Evolutionary conservation across 352 stramenopile genomes (phyloP).

Genomic region (Phytophthora boehmeriae): DNA sequence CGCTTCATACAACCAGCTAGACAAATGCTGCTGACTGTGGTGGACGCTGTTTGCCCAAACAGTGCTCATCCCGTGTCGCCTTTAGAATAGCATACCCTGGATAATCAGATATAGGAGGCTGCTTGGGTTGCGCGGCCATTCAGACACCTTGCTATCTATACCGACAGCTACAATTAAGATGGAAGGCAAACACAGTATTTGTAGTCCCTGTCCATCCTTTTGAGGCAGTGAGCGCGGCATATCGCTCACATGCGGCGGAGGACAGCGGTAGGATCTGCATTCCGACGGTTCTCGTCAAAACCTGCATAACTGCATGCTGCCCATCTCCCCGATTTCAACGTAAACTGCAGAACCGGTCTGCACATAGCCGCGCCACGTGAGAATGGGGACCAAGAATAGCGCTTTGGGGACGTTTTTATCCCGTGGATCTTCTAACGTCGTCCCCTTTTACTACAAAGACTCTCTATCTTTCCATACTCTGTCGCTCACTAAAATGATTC

Average conservation of each 20-base stretch:
- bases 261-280: background rate
- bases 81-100: background rate
- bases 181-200: too few relatives aligned
- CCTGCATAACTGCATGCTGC: background rate
- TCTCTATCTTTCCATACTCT: background rate
- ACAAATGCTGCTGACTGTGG: background rate
- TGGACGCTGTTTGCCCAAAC: conserved; percentile 17
- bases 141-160: too few relatives aligned
- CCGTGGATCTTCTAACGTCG: background rate
- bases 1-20: too few relatives aligned
- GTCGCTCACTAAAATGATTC: too few relatives aligned
- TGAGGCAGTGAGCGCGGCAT: too few relatives aligned
- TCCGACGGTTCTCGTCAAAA: conserved; percentile 30
- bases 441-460: background rate
- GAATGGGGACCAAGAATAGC: conserved; percentile 23
- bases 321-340: background rate
- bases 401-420: conserved; percentile 28
- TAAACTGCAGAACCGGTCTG: background rate
- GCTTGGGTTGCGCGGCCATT: conserved; percentile 5
- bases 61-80: background rate
- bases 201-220: too few relatives aligned
- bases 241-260: too few relatives aligned
- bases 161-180: too few relatives aligned
- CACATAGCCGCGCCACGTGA: conserved; percentile 1
- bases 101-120: too few relatives aligned